A percentile compares a stretch with the other conserved stretches of the same genome.
These are phyloP conservation scores for Rhizopus delemar DNA, from an alignment of 371 early-diverging fungal species.

Conservation along the genomic window DNA sequence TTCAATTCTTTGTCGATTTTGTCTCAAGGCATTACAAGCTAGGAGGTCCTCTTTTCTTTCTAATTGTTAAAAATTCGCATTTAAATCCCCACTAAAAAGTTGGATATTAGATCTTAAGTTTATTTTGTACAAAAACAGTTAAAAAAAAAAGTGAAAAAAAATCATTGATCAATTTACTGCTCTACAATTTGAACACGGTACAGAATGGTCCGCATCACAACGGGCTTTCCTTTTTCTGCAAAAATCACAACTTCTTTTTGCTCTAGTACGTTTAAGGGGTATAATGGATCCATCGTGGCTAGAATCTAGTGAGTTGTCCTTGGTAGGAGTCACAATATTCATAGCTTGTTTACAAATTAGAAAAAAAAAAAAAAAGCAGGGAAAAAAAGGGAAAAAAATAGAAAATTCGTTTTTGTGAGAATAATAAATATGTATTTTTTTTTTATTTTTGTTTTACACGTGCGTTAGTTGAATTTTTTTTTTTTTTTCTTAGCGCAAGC, in stretches of 20 bases:
- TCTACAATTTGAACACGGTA: constrained; percentile 53
- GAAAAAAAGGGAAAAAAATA: constrained; percentile 16
- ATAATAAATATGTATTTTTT: not conserved
- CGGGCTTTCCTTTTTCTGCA: constrained; percentile 54
- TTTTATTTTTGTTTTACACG: not conserved
- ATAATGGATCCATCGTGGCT: constrained; percentile 12
- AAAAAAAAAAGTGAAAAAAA: not conserved
- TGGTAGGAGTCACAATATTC: constrained; percentile 6
- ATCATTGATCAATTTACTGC: constrained; percentile 34
- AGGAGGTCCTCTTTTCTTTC: constrained; percentile 55
- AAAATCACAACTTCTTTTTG: constrained; percentile 57
- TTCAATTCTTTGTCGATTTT: not conserved
- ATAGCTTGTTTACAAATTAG: not conserved
- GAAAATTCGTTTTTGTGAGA: not conserved
- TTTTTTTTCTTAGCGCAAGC: constrained; percentile 16
- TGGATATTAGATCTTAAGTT: not conserved
- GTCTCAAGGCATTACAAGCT: constrained; percentile 30
- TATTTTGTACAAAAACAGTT: too few relatives aligned
- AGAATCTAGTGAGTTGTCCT: constrained; percentile 2
- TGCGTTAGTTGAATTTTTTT: constrained; percentile 2
- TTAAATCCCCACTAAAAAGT: constrained; percentile 47
- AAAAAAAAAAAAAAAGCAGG: constrained; percentile 17
- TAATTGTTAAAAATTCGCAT: constrained; percentile 48
- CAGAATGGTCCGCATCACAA: constrained; percentile 51
- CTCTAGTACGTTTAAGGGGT: constrained; percentile 50